Conservation (phyloP, 2,329 filamentous ascomycete genomes). For the Ascomycota sp. region DNA sequence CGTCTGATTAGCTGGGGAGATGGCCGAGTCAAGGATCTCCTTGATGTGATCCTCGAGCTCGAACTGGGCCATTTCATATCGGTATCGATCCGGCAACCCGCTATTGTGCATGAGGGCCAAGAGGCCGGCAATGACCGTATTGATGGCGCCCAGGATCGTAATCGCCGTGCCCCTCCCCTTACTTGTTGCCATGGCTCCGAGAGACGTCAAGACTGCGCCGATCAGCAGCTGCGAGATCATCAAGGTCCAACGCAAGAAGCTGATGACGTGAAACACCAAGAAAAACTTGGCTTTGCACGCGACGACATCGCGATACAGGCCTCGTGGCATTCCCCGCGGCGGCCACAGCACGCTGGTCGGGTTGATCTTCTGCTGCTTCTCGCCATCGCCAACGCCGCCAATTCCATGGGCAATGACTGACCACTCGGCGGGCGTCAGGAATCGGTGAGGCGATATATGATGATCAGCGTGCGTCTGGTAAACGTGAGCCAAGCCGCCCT, state of each 20-base stretch:
- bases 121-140: conserved; percentile 28
- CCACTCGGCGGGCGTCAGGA: conserved; percentile 24
- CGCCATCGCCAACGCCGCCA: conserved; percentile 24
- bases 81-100: conserved; percentile 29
- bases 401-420: conserved; percentile 23
- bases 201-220: conserved; percentile 26
- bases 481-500: neutral
- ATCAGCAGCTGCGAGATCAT: conserved; percentile 28
- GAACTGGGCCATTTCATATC: conserved; percentile 27
- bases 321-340: conserved; percentile 23
- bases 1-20: conserved; percentile 20
- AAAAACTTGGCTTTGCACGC: conserved; percentile 21
- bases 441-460: conserved; percentile 12
- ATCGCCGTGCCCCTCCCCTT: conserved; percentile 21
- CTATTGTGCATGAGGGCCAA: conserved; percentile 32
- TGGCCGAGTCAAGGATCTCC: conserved; percentile 25
- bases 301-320: conserved; percentile 28
- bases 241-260: conserved; percentile 21
- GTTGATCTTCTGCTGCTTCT: conserved; percentile 20
- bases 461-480: conserved; percentile 3
- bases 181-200: conserved; percentile 20
- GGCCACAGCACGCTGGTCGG: conserved; percentile 23
- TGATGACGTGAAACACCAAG: conserved; percentile 22
- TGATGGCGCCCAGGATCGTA: conserved; percentile 27
- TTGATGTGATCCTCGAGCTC: conserved; percentile 28